These are phyloP conservation scores for Pichia sp. DNA, from an alignment of 1,139 yeast genomes.

Conservation along the genomic window DNA sequence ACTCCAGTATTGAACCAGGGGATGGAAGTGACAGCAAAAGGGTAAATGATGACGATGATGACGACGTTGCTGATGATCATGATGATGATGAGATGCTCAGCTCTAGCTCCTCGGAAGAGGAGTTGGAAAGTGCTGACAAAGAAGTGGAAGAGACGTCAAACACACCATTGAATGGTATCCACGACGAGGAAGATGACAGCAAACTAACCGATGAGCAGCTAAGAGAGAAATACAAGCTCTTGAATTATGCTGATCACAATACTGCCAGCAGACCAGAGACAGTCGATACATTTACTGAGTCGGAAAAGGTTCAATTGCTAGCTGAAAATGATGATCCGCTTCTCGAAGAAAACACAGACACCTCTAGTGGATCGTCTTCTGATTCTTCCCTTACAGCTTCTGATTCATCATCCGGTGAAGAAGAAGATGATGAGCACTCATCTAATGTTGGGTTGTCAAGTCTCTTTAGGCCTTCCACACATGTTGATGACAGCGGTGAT, in stretches of 20 bases:
- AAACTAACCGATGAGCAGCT: constrained; percentile 60
- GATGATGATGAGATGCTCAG: constrained; percentile 17
- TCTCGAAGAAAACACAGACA: constrained; percentile 19
- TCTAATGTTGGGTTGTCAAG: no score
- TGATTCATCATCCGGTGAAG: no score
- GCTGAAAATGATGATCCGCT: constrained; percentile 17
- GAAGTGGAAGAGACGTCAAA: constrained; percentile 13
- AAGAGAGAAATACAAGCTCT: constrained; percentile 51
- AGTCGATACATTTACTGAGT: not conserved
- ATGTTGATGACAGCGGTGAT: constrained; percentile 7
- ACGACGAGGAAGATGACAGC: constrained; percentile 40
- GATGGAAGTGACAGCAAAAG: constrained; percentile 19
- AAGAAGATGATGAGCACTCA: no score
- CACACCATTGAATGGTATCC: not conserved
- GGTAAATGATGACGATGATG: no score
- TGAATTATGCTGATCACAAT: not conserved
- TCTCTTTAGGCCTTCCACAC: not conserved
- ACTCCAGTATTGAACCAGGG: constrained; percentile 12
- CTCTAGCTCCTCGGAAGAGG: constrained; percentile 12
- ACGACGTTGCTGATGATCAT: constrained; percentile 19
- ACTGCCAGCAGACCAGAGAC: constrained; percentile 3
- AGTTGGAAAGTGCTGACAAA: constrained; percentile 27
- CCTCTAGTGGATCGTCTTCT: constrained; percentile 1
- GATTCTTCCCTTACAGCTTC: constrained; percentile 17
- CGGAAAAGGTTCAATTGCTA: constrained; percentile 8